Conservation (phyloP, 768 basidiomycete species). For the Kwoniella dejecticola region DNA sequence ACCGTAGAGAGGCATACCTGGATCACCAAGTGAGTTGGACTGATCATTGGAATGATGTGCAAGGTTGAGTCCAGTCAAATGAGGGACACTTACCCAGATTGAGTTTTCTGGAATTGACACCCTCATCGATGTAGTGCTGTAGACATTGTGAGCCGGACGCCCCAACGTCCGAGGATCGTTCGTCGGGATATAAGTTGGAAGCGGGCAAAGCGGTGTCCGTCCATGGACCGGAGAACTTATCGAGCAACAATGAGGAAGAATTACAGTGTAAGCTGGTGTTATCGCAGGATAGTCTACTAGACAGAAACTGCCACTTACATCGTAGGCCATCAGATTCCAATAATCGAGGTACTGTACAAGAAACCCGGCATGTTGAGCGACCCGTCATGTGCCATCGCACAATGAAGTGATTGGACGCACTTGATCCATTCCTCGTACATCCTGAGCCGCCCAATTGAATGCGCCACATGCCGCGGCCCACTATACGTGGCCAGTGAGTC, state of each 20-base stretch:
- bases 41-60: not conserved
- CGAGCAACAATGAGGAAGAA: too few species aligned
- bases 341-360: slow-evolving; percentile 76
- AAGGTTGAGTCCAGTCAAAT: too few species aligned
- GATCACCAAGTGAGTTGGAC: not conserved
- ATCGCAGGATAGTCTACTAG: too few species aligned
- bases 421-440: slow-evolving; percentile 78
- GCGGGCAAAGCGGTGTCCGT: slow-evolving; percentile 9
- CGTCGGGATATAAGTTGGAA: slow-evolving; percentile 15
- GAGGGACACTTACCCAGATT: slow-evolving; percentile 16
- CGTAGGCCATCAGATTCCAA: slow-evolving; percentile 89
- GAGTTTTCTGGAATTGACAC: slow-evolving; percentile 12
- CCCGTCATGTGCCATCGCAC: too few species aligned
- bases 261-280: too few species aligned
- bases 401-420: slow-evolving; percentile 1
- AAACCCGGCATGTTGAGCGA: not conserved
- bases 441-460: slow-evolving; percentile 75
- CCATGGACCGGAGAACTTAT: slow-evolving; percentile 20
- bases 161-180: not conserved
- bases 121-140: slow-evolving; percentile 1
- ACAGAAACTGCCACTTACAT: too few species aligned
- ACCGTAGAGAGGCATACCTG: slow-evolving; percentile 17
- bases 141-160: slow-evolving; percentile 14
- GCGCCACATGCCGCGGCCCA: slow-evolving; percentile 92
- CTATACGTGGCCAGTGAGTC: too few species aligned